Evolutionary conservation across 495 filamentous ascomycete species (phyloP), one percentile per base, ranked within the genome.

Genomic region (Opeltia flavorubescens): DNA sequence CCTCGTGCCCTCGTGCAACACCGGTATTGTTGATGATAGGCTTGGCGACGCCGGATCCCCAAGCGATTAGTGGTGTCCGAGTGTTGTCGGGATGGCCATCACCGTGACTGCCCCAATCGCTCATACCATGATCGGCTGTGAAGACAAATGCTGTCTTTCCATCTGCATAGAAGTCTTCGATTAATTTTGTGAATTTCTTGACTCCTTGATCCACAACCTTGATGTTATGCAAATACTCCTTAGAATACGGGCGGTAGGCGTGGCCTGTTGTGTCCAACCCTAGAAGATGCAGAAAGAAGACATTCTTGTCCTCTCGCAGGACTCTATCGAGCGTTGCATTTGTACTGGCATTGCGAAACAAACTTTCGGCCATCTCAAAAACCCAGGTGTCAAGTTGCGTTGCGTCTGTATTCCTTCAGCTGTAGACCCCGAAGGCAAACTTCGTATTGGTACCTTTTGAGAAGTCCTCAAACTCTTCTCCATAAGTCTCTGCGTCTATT

Each of bases 1-100:
- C 89, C 51, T 86, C 80, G 58, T 99, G 91, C 4, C 93, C 91
- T 0, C 79, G 71, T 2, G 80, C 77, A 41, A 64, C 63, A 11
- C 68, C 69, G 1, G 65, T 66, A 15, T 57, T 58, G 44, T 66
- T 74, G 2, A 73, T 65, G 30, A 76, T 63, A 11, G 91, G 91
- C 57, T 72, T 76, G 21, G 86, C 86, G 29, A 96, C 81, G 23
- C 91, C 91, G 46, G 91, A 88, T 8, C 91, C 91, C 91, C 91
- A 99, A 13, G 71, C 83, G 57, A 99, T 84, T 8, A 99, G 68
- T 9, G 91, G 91, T 20, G 91, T 99, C 25, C 91, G 73, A 2
- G 91, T 99, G 53, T 99, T 99, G 59, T 99, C 86, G 1, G 91
- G 91, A 65, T 99, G 91, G 18, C 91, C 91, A 59, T 99, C 91